These are phyloP conservation scores for Gonium pectorale DNA, from an alignment of 139 green algal genomes.

Conservation along the genomic window DNA sequence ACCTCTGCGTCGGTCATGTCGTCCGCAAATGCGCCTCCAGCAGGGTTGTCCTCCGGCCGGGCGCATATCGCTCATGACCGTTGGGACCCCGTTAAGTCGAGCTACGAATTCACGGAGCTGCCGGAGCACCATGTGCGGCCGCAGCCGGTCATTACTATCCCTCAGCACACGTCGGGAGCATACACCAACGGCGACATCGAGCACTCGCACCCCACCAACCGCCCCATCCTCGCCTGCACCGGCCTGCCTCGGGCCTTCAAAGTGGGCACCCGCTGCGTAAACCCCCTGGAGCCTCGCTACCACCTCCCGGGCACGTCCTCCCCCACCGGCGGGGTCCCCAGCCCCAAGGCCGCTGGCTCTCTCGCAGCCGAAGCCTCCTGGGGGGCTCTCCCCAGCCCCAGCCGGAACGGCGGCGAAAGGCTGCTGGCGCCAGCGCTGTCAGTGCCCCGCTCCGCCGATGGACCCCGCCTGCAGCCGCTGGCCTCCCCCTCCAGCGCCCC, in stretches of 20 bases:
- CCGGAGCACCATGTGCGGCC: not conserved
- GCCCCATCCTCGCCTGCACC: not conserved
- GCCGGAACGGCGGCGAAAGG: not conserved
- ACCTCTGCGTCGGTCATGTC: too few relatives aligned
- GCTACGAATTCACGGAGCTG: constrained; percentile 5
- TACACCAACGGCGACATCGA: constrained; percentile 31
- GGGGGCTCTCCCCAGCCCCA: not conserved
- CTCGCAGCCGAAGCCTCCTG: not conserved
- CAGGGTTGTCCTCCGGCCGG: not conserved
- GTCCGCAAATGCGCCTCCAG: too few relatives aligned
- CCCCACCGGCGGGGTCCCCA: not conserved
- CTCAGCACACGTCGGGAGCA: not conserved
- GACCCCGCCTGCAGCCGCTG: not conserved
- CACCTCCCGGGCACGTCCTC: constrained; percentile 7
- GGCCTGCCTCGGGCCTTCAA: constrained; percentile 23
- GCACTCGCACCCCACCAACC: not conserved
- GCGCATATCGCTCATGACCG: constrained; percentile 23
- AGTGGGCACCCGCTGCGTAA: not conserved
- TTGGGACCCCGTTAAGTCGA: constrained; percentile 3
- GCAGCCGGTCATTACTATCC: not conserved
- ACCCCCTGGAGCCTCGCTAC: constrained; percentile 35
- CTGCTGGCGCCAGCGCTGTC: constrained; percentile 10
- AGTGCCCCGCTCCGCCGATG: not conserved
- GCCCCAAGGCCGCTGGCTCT: not conserved
- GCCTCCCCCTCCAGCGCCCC: not conserved